These are phyloP conservation scores for Cornus florida DNA, from an alignment of 148 eudicot genomes.

Conservation along the genomic window DNA sequence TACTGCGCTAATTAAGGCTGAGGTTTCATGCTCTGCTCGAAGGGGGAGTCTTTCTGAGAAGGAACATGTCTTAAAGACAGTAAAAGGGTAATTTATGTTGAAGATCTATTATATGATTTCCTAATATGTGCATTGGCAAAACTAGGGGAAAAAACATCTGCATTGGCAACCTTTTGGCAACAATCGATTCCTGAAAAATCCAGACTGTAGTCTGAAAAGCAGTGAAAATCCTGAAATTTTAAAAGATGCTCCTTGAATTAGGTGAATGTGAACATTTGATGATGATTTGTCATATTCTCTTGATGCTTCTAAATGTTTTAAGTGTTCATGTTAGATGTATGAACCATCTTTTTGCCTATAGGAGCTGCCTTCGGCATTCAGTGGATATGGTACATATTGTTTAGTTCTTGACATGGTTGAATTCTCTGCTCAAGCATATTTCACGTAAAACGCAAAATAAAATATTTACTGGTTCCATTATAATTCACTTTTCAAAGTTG, in stretches of 20 bases:
- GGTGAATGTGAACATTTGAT: not conserved
- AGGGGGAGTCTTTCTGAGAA: slow-evolving; percentile 77
- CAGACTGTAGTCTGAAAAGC: not conserved
- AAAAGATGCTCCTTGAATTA: not conserved
- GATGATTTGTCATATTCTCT: not conserved
- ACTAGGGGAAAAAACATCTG: too few relatives aligned
- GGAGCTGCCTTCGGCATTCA: not conserved
- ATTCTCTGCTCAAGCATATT: not conserved
- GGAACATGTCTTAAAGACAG: slow-evolving; percentile 88
- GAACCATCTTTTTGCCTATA: not conserved
- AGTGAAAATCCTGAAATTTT: too few relatives aligned
- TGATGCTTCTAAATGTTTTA: not conserved
- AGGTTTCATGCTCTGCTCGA: slow-evolving; percentile 85
- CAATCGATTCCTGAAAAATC: not conserved
- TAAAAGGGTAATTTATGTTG: slow-evolving; percentile 69
- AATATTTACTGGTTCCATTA: not conserved
- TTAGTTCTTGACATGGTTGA: not conserved
- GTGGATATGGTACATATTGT: not conserved
- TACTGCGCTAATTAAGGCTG: slow-evolving; percentile 79
- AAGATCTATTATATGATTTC: not conserved
- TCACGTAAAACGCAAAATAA: not conserved
- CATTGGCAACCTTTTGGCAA: not conserved
- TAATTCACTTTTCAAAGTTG: not conserved
- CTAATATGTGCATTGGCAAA: too few relatives aligned
- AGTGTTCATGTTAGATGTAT: not conserved